Base-by-base conservation (phyloP, 2,329 filamentous ascomycete genomes). In the Cytospora piceicola region DNA sequence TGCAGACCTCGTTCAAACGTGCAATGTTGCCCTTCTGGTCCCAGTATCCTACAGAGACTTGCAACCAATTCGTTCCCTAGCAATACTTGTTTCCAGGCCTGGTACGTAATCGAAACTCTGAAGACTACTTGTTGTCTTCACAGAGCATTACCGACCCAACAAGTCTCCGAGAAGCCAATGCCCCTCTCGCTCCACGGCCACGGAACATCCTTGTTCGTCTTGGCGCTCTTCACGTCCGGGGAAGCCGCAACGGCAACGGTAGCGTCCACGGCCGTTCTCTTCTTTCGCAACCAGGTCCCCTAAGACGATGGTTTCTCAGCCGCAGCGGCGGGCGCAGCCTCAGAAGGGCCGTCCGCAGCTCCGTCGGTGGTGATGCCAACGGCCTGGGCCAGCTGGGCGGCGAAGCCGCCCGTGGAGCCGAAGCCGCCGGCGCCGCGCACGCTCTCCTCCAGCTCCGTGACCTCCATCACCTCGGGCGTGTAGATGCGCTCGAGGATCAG, bases 401-500 rank as follows among this genome's bases (percentile, higher is more conserved):
- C 66, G 42, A 68, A 68, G 20, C 64, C 71, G 24, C 93, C 94
- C 39, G 94, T 97, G 78, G 93, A 96, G 62, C 94, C 94, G 75
- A 97, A 97, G 1, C 94, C 95, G 30, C 94, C 94, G 0, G 89
- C 93, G 30, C 95, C 95, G 52, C 95, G 85, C 14, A 96, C 93
- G 74, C 92, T 98, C 81, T 93, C 92, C 74, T 94, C 92, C 65
- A 99, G 83, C 80, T 94, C 87, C 72, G 92, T 83, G 2, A 98
- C 94, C 74, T 96, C 93, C n/a, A 91, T 79, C 7, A 99, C 91
- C 56, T 96, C 92, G 2, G 95, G 94, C 32, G 94, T 98, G 74
- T 91, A 94, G 74, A 98, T 97, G 77, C 93, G 88, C 84, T 99
- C 95, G 64, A 99, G 82, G 70, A 99, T 88, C 71, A 99, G 85